phyloP scores from a whole-genome alignment of 2,329 filamentous ascomycete species.

The Colletotrichum echinochloae region DNA sequence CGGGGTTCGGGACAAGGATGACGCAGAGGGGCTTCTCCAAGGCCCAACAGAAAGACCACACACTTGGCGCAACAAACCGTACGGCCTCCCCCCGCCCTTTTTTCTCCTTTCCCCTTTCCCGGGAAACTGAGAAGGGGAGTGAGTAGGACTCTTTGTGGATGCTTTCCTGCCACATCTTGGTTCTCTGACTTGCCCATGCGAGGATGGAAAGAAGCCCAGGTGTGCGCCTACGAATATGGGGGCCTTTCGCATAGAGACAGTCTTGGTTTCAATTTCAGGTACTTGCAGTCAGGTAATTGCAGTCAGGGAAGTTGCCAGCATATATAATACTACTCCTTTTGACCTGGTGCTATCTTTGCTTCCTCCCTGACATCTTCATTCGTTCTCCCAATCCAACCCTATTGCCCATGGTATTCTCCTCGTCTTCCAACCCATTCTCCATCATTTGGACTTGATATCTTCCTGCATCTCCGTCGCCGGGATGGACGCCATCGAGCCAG shows the following conservation, averaged over 20 bases:
- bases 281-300: no score
- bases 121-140: neutral
- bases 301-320: neutral
- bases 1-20: neutral
- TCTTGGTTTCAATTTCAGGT: neutral
- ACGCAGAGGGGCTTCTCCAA: neutral
- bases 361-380: neutral
- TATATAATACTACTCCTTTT: neutral
- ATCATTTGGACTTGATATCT: neutral
- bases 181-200: neutral
- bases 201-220: neutral
- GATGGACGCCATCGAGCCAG: no score
- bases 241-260: neutral
- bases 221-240: constrained; percentile 9
- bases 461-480: neutral
- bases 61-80: neutral
- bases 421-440: neutral
- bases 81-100: neutral
- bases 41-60: neutral
- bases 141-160: neutral
- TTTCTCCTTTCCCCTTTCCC: neutral
- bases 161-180: neutral
- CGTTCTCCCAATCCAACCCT: constrained; percentile 4
- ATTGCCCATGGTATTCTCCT: neutral
- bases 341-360: neutral